phyloP scores from a whole-genome alignment of 768 basidiomycete genomes.

The Mrakia hoshinonis region DNA sequence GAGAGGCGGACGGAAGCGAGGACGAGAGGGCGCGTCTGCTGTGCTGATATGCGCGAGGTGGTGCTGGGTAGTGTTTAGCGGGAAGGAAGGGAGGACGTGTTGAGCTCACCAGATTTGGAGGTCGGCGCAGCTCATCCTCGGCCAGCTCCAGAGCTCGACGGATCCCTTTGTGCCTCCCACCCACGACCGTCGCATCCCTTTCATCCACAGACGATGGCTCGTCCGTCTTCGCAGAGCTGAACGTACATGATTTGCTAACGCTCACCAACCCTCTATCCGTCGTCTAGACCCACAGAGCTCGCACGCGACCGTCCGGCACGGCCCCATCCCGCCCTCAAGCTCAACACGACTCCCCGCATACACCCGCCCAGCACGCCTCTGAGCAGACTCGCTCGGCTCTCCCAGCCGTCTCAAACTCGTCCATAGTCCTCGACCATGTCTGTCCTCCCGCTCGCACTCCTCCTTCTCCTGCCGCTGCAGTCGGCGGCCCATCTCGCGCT shows the following conservation, averaged over 20 bases:
- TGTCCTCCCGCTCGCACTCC: background rate
- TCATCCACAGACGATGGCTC: background rate
- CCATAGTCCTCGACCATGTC: background rate
- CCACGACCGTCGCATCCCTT: background rate
- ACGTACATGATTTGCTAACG: background rate
- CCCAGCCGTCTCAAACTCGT: too few species aligned
- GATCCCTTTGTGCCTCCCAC: too few species aligned
- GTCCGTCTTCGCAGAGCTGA: background rate
- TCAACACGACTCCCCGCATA: too few species aligned
- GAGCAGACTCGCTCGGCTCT: too few species aligned
- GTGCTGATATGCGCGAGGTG: background rate
- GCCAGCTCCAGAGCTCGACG: too few species aligned
- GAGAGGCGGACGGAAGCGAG: background rate
- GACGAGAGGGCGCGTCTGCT: background rate
- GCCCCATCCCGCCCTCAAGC: too few species aligned
- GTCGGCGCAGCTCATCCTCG: background rate
- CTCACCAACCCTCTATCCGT: too few species aligned
- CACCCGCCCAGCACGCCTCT: too few species aligned
- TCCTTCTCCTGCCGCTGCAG: background rate
- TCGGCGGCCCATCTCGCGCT: background rate
- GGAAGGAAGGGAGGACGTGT: background rate
- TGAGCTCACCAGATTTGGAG: background rate
- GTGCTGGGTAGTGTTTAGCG: too few species aligned
- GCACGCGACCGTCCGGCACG: too few species aligned
- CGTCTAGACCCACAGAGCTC: too few species aligned